Evolutionary conservation across 495 filamentous ascomycete genomes (phyloP).

Genomic region (Penicillium desertorum): DNA sequence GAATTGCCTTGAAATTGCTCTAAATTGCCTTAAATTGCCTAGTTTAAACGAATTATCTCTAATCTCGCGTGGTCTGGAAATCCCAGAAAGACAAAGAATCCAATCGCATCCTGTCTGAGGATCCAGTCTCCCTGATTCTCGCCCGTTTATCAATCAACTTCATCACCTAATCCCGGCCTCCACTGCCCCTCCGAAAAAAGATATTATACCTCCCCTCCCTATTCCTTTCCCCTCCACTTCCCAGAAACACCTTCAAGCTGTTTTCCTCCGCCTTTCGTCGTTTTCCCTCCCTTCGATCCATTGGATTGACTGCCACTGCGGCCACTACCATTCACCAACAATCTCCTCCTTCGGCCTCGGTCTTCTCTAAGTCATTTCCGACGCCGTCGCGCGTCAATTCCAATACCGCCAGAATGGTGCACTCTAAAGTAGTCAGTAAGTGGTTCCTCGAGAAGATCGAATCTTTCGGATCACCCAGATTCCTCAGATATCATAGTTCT

Average conservation of each 20-base stretch:
- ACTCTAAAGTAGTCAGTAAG: conserved; percentile 77
- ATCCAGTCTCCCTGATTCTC: conserved; percentile 19
- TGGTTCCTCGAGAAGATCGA: conserved; percentile 19
- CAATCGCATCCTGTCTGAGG: conserved; percentile 4
- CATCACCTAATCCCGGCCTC: conserved; percentile 15
- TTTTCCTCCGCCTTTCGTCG: conserved; percentile 78
- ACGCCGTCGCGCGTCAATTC: conserved; percentile 47
- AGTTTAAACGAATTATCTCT: background rate
- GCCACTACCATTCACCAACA: conserved; percentile 63
- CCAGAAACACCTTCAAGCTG: conserved; percentile 61
- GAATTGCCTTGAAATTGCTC: background rate
- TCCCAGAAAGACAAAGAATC: conserved; percentile 18
- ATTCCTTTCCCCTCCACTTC: background rate
- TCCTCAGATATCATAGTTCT: conserved; percentile 2
- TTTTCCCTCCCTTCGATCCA: conserved; percentile 59
- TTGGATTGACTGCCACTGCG: conserved; percentile 60
- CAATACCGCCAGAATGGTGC: conserved; percentile 59
- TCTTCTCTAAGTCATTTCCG: conserved; percentile 36
- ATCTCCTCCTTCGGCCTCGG: conserved; percentile 45
- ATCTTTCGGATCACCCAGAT: background rate
- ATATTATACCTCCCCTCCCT: conserved; percentile 19
- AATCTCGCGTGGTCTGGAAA: conserved; percentile 6
- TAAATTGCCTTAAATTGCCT: background rate
- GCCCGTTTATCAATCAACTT: conserved; percentile 15
- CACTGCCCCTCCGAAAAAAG: conserved; percentile 29